Conservation (phyloP, 176 grass and related monocot species). For the Oryza punctata region DNA sequence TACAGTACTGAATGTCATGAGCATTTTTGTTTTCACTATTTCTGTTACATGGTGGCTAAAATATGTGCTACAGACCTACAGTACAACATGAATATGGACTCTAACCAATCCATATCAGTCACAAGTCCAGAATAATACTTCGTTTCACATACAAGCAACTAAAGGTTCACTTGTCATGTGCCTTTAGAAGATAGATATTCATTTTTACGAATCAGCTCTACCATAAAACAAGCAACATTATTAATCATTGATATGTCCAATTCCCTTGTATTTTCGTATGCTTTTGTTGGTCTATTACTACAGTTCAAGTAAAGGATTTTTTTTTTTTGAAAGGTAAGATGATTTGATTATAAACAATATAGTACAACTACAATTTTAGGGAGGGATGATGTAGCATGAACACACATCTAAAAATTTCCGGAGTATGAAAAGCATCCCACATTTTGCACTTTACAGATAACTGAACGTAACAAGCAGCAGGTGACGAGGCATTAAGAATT, state of each 20-base stretch:
- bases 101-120: constrained; percentile 8
- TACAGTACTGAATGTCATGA: constrained; percentile 5
- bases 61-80: neutral
- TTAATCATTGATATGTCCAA: neutral
- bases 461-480: neutral
- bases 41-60: neutral
- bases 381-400: neutral
- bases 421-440: too few species aligned
- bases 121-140: neutral
- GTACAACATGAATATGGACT: neutral
- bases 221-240: neutral
- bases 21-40: neutral
- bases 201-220: neutral
- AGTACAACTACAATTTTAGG: neutral
- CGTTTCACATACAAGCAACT: neutral
- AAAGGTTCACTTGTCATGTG: neutral
- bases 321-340: neutral
- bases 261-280: neutral
- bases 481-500: neutral
- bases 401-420: neutral
- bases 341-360: neutral
- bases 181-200: neutral
- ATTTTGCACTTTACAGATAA: neutral
- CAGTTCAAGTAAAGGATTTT: neutral
- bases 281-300: neutral